These are phyloP conservation scores for Globisporangium polare DNA, from an alignment of 352 stramenopile genomes.

Conservation along the genomic window DNA sequence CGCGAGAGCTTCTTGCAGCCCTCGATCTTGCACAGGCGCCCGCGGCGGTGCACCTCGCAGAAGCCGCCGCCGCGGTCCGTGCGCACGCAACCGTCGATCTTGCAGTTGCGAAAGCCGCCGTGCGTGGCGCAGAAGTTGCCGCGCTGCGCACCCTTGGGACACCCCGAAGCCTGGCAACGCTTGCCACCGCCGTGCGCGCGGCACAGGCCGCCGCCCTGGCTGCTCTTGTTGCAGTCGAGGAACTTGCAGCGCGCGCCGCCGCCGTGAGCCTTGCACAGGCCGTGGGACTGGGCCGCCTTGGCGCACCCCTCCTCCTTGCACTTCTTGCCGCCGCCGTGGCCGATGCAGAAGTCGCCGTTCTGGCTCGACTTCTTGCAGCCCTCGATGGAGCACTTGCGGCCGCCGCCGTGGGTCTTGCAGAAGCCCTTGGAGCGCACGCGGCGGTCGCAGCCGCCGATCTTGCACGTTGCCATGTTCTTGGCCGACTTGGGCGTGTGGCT, in stretches of 20 bases:
- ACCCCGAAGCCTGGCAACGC: slow-evolving; percentile 65
- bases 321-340: slow-evolving; percentile 83
- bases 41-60: slow-evolving; percentile 81
- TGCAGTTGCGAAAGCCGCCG: slow-evolving; percentile 84
- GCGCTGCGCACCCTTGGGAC: slow-evolving; percentile 75
- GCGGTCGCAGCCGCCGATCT: slow-evolving; percentile 52
- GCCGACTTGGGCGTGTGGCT: slow-evolving; percentile 37
- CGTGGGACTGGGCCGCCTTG: slow-evolving; percentile 84
- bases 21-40: slow-evolving; percentile 76
- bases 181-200: slow-evolving; percentile 78
- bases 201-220: slow-evolving; percentile 72
- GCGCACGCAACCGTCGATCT: slow-evolving; percentile 77
- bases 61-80: slow-evolving; percentile 81
- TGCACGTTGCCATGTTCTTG: slow-evolving; percentile 63
- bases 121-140: slow-evolving; percentile 85
- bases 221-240: slow-evolving; percentile 79
- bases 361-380: slow-evolving; percentile 86
- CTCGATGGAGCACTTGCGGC: slow-evolving; percentile 80
- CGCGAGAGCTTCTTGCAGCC: slow-evolving; percentile 87
- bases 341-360: slow-evolving; percentile 86
- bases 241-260: slow-evolving; percentile 82
- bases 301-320: slow-evolving; percentile 79
- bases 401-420: slow-evolving; percentile 82
- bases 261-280: slow-evolving; percentile 81
- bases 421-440: slow-evolving; percentile 78